These are phyloP conservation scores for Alternaria infectoria DNA, from an alignment of 2,329 filamentous ascomycete genomes.

Conservation along the genomic window DNA sequence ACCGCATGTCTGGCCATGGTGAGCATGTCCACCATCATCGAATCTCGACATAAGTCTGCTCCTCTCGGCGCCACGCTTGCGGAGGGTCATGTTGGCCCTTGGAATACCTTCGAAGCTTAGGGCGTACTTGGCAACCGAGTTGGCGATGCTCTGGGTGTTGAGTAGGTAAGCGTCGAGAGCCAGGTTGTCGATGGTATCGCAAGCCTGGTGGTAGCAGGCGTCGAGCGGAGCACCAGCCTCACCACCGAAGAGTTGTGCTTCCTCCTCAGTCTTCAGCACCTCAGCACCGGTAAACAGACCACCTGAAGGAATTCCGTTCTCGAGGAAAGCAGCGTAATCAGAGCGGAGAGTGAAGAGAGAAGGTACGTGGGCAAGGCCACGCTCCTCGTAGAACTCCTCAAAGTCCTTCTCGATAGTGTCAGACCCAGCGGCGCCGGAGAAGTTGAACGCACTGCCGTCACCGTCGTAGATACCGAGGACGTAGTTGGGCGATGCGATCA, in stretches of 20 bases:
- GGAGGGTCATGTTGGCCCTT: conserved; percentile 29
- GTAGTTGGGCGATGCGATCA: conserved; percentile 51
- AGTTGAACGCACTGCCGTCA: conserved; percentile 47
- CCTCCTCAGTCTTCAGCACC: conserved; percentile 47
- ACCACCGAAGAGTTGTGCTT: conserved; percentile 47
- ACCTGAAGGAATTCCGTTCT: conserved; percentile 49
- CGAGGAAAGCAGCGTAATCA: conserved; percentile 52
- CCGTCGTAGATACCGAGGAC: conserved; percentile 50
- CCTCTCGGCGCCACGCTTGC: conserved; percentile 40
- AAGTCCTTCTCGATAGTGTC: conserved; percentile 46
- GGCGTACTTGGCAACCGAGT: conserved; percentile 48
- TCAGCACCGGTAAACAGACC: conserved; percentile 52
- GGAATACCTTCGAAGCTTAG: conserved; percentile 46
- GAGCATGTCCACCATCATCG: conserved; percentile 35
- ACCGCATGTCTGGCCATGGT: conserved; percentile 34
- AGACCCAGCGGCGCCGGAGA: conserved; percentile 45
- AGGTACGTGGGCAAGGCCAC: conserved; percentile 39
- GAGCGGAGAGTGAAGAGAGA: conserved; percentile 48
- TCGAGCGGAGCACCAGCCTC: conserved; percentile 47
- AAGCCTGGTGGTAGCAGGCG: conserved; percentile 47
- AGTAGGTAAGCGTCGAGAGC: conserved; percentile 46
- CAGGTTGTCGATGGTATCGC: conserved; percentile 48
- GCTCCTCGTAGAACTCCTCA: conserved; percentile 45
- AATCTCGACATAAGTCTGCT: conserved; percentile 29
- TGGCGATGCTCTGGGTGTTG: conserved; percentile 49